Conservation (phyloP, 768 basidiomycete genomes). For the Mycena kentingensis region DNA sequence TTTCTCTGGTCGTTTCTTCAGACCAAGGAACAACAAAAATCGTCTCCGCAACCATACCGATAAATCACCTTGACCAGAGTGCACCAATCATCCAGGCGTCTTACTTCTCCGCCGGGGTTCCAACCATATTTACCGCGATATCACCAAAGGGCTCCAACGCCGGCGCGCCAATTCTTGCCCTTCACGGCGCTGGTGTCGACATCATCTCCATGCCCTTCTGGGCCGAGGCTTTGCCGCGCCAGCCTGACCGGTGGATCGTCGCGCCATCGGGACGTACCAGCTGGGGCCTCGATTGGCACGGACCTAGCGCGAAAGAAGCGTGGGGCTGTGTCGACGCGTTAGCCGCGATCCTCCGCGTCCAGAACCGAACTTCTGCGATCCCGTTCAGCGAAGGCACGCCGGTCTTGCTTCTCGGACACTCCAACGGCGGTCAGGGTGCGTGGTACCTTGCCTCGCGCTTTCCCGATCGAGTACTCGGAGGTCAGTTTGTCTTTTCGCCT, state of each 20-base stretch:
- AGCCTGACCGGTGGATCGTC: conserved; percentile 70
- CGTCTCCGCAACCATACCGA: conserved; percentile 42
- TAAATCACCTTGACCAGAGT: conserved; percentile 52
- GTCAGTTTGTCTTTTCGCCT: conserved; percentile 34
- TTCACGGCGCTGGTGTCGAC: conserved; percentile 68
- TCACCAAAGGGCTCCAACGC: conserved; percentile 43
- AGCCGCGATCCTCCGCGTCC: conserved; percentile 40
- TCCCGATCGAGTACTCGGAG: conserved; percentile 73
- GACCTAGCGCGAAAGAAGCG: conserved; percentile 72
- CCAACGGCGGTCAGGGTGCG: conserved; percentile 90
- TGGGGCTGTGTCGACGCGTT: conserved; percentile 66
- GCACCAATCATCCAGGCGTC: conserved; percentile 50
- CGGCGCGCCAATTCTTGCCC: conserved; percentile 40
- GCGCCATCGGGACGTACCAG: conserved; percentile 82
- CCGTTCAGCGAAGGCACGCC: conserved; percentile 39
- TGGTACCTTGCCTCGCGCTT: conserved; percentile 79
- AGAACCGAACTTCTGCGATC: conserved; percentile 40
- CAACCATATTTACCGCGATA: conserved; percentile 34
- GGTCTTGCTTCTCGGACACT: conserved; percentile 82
- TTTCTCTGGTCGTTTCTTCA: conserved; percentile 44
- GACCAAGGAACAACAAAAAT: conserved; percentile 20
- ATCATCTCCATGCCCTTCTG: conserved; percentile 58
- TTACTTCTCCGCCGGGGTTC: conserved; percentile 60
- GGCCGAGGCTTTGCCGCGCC: conserved; percentile 61
- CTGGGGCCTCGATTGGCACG: conserved; percentile 96